Base-by-base conservation (phyloP, 768 basidiomycete species). In the Rubroboletus pulcherrimus region DNA sequence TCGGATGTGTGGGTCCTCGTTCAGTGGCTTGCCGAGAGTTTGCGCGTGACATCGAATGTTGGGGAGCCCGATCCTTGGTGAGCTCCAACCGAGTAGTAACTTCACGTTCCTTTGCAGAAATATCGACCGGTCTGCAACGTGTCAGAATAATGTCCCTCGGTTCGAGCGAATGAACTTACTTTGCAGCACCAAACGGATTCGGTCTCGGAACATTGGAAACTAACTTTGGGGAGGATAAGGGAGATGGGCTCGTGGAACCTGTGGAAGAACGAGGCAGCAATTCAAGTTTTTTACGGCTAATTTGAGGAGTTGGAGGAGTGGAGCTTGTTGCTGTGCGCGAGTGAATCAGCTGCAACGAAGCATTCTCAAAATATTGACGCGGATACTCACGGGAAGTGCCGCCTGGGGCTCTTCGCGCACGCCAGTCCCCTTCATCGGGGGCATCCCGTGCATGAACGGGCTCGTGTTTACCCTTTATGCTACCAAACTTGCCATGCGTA, bases 131-230 rank as follows among this genome's bases (percentile, higher is more conserved):
- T 63, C 89, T 91, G 31, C 52, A n/a, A 39, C 40, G 4, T 30
- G 38, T 73, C 15, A 56, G 52, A 56, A 59, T 14, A 26, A 12
- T 42, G 42, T 26, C 14, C 51, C 26, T 31, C 21, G 43, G 47
- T 51, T 43, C 29, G 15, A n/a, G 26, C 19, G 39, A 3, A 62
- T 29, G 26, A 19, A 70, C 81, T 47, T 62, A 91, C 90, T 75
- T 87, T 35, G 96, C 96, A 51, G 80, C 78, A 47, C 96, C 97
- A 66, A 98, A 98, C 7, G 95, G 95, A 69, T 81, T 93, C 56
- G 87, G 66, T 35, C 83, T 74, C 35, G 77, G 66, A 6, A 76
- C 70, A 35, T 78, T 73, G 53, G 79, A 72, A 4, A 79, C 75
- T 62, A 89, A 81, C 73, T 88, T 87, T 0, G 90, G 91, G 8